Base-by-base conservation (phyloP, 2,329 filamentous ascomycete genomes). In the Parasarocladium wereldwijsianum region DNA sequence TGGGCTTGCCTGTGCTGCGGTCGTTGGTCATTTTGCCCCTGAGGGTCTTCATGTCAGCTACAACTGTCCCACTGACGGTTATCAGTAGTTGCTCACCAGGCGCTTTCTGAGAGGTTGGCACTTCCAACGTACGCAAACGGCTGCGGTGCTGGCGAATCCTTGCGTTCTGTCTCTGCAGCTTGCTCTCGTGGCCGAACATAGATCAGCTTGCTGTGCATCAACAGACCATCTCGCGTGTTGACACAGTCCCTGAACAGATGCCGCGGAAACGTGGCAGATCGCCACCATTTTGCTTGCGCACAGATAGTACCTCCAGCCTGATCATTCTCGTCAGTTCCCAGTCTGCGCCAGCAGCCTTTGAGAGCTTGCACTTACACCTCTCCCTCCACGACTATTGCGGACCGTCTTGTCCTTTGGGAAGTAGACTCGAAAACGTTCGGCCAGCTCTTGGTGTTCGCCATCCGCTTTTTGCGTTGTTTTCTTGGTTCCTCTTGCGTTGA, bases 81-180 rank as follows among this genome's bases (percentile, higher is more conserved):
- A 8, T 5, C 8, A 17, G 9, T 28, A 6, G 18, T n/a, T 21
- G 59, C 72, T 61, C 56, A 84, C 80, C 90, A 98, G 17, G 90
- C 90, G 48, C 81, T 86, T 52, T 94, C 85, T 0, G 85, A 93
- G 17, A 93, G 55, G 53, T 98, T 98, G 6, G 84, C 83, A 42
- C 83, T 93, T 11, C 90, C 90, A 21, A 93, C 57, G 46, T 96
- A 96, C 3, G 69, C 77, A 77, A 83, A 96, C 22, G 17, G 4
- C 74, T 73, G 34, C 37, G 33, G 30, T 44, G 41, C 20, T 28
- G 24, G 15, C 30, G 23, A 19, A 23, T 9, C 20, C 32, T 27
- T 14, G 18, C 15, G 13, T 38, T 21, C 17, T 23, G 27, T 24
- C 23, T 18, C 29, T 21, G 27, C 8, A 16, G 9, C 19, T 12